Conservation (phyloP, 208 protist genomes). For the Blechomonas ayalai region DNA sequence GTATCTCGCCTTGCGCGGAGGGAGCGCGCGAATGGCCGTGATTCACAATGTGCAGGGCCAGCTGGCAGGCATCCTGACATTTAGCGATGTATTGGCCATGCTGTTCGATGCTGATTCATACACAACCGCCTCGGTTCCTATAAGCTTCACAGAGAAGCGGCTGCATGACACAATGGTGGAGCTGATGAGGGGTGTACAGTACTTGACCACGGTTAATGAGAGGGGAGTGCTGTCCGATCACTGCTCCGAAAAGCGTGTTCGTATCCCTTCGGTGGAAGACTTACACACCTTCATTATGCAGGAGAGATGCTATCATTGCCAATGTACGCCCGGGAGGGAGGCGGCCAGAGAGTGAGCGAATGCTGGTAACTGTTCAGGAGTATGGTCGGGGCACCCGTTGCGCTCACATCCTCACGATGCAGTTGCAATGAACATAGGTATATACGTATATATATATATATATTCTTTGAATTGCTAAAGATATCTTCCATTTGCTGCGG, state of each 20-base stretch:
- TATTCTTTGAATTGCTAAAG: not conserved
- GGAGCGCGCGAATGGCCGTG: conserved; percentile 49
- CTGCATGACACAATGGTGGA: conserved; percentile 40
- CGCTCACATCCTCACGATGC: too few relatives aligned
- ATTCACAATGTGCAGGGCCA: conserved; percentile 43
- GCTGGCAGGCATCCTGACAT: conserved; percentile 57
- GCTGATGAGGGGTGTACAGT: conserved; percentile 37
- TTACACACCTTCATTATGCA: too few relatives aligned
- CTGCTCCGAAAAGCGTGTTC: too few relatives aligned
- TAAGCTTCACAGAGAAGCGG: conserved; percentile 8
- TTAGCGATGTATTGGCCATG: conserved; percentile 46
- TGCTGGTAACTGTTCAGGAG: too few relatives aligned
- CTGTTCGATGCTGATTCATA: conserved; percentile 37
- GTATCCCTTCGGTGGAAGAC: too few relatives aligned
- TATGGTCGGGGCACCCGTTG: too few relatives aligned
- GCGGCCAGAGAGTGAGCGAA: too few relatives aligned
- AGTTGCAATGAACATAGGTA: conserved; percentile 1
- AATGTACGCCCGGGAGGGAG: too few relatives aligned
- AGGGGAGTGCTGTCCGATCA: too few relatives aligned
- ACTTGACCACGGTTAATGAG: conserved; percentile 20
- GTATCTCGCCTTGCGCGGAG: conserved; percentile 55
- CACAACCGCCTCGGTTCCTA: conserved; percentile 4
- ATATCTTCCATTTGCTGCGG: not conserved
- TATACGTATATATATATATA: conserved; percentile 7
- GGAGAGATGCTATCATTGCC: too few relatives aligned